Base-by-base conservation (phyloP, 495 filamentous ascomycete species). In the Cairneyella variabilis region DNA sequence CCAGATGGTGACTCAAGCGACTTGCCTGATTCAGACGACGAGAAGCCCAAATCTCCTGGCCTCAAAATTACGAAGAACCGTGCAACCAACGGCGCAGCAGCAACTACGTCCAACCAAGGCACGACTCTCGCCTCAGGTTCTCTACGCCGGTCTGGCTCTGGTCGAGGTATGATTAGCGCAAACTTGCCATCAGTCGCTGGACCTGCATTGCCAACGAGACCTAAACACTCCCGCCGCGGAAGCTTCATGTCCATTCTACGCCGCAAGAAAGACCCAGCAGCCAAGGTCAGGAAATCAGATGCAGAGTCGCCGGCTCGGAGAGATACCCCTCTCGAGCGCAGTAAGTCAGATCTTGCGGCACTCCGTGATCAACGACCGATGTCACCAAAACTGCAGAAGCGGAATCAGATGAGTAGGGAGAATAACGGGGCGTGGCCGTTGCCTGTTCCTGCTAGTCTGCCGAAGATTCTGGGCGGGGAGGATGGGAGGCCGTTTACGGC, bases 1-100 rank as follows among this genome's bases (percentile, higher is more conserved):
- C 76, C 83, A 53, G 81, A 82, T 30, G 71, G 72, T 46, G 83
- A 88, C 48, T 87, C 84, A 4, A 84, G 83, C 20, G 83, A 88
- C 48, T 72, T 89, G n/a, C 77, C 84, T 34, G 83, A 86, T 57
- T 83, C 79, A 46, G 68, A 69, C 56, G 61, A 57, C 45, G 49
- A 50, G 47, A 55, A 49, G 51, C 47, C 53, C 20, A n/a, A 49
- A 22, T 38, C 52, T 17, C 21, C 48, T 9, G 50, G 41, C 5
- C 9, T 48, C 3, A 60, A 56, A 43, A 14, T 59, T 7, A 25
- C 10, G 16, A 54, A 61, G 43, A 34, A 25, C 4, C 36, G 40
- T 16, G n/a, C n/a, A n/a, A 50, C 51, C 20, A 56, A 59, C 27
- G 47, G 53, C 14, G 38, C 8, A 26, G 41, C 46, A 3, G 16